Percentiles rank a stretch among this genome's conserved stretches.
Evolutionary conservation across 2,329 filamentous ascomycete species (phyloP).

Genomic region (Clarireedia monteithiana): DNA sequence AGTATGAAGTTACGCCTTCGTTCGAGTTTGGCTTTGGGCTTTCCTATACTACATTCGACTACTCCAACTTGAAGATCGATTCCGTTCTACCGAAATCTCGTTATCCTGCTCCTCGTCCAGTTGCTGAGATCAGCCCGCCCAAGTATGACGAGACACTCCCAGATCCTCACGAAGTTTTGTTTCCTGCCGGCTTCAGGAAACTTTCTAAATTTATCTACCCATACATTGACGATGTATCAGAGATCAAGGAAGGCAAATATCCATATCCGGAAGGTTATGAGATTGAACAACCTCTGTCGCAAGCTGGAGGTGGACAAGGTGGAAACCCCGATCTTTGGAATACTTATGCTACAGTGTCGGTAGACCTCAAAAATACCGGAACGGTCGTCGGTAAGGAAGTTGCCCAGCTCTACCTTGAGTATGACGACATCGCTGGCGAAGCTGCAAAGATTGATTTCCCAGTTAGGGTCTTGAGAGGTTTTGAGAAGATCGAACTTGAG

Average conservation of each 20-base stretch:
- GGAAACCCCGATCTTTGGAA: slow-evolving; percentile 50
- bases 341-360: slow-evolving; percentile 44
- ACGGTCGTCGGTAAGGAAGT: slow-evolving; percentile 41
- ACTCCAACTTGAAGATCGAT: slow-evolving; percentile 39
- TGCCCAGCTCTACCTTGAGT: slow-evolving; percentile 48
- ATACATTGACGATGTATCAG: slow-evolving; percentile 35
- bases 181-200: slow-evolving; percentile 46
- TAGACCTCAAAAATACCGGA: slow-evolving; percentile 54
- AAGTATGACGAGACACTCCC: slow-evolving; percentile 43
- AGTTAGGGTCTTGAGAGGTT: slow-evolving; percentile 59
- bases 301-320: slow-evolving; percentile 55
- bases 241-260: slow-evolving; percentile 34
- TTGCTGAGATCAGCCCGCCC: slow-evolving; percentile 36
- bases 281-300: slow-evolving; percentile 38
- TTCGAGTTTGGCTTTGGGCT: slow-evolving; percentile 85
- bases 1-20: slow-evolving; percentile 61
- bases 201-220: slow-evolving; percentile 61
- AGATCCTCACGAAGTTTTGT: slow-evolving; percentile 42
- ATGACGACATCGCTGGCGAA: slow-evolving; percentile 22
- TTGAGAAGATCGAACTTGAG: slow-evolving; percentile 53
- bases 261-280: slow-evolving; percentile 40
- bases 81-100: slow-evolving; percentile 31
- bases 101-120: slow-evolving; percentile 29
- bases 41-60: slow-evolving; percentile 55
- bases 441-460: slow-evolving; percentile 47